Conservation (phyloP, 192 early-diverging fungal genomes). For the Entomortierella chlamydospora region DNA sequence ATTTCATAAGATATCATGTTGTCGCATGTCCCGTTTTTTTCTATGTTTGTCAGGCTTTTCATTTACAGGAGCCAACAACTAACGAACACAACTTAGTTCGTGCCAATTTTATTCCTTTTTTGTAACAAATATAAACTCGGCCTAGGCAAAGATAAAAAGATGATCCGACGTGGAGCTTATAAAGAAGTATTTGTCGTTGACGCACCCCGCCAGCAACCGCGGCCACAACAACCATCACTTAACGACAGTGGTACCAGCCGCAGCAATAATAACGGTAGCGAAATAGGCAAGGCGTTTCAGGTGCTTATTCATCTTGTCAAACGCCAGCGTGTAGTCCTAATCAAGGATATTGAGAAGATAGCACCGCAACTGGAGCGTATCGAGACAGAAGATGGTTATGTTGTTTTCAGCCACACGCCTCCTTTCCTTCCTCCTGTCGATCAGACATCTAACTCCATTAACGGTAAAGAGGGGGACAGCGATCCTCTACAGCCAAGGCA, state of each 20-base stretch:
- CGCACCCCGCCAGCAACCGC: background rate
- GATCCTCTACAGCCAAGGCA: background rate
- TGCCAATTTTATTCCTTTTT: too few species aligned
- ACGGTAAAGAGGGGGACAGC: background rate
- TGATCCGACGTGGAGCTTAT: conserved; percentile 45
- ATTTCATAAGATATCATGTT: too few species aligned
- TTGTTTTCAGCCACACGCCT: conserved; percentile 4
- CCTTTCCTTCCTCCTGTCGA: too few species aligned
- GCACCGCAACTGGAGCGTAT: conserved; percentile 5
- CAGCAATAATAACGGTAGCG: background rate
- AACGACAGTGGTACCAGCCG: background rate
- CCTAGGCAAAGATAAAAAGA: background rate
- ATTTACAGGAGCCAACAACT: too few species aligned
- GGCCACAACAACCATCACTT: background rate
- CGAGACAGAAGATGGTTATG: conserved; percentile 14
- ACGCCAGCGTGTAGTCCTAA: conserved; percentile 26
- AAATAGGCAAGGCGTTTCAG: conserved; percentile 4
- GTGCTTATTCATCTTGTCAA: conserved; percentile 32
- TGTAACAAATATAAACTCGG: too few species aligned
- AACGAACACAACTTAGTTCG: too few species aligned
- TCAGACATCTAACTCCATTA: background rate
- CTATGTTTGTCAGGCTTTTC: too few species aligned
- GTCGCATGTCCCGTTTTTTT: too few species aligned
- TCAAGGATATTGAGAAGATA: conserved; percentile 31
- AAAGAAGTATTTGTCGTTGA: conserved; percentile 19